Evolutionary conservation across 2,329 filamentous ascomycete species (phyloP), one percentile per base, ranked within the genome.

Genomic region (Clonostachys sp.): DNA sequence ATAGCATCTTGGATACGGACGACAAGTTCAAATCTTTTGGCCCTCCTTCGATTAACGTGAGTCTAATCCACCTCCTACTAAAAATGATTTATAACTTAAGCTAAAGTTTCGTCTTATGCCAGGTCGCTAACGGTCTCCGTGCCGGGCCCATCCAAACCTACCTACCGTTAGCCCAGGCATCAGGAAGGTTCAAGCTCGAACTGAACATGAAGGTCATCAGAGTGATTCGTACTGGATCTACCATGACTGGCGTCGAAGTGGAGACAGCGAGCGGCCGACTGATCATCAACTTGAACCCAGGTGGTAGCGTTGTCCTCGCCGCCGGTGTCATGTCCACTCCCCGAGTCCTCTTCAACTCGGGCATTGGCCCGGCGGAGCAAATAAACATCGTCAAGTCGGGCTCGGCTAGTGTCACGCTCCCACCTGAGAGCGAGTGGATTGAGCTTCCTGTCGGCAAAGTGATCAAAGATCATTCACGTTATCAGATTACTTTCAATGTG

Each of bases 91-190:
- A n/a, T n/a, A 51, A 81, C 79, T 2, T 88, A 77, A 60, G 74
- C 79, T 13, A 77, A 85, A 30, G 24, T 30, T 60, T 80, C 84
- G 13, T 74, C 83, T 14, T 87, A 81, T 69, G 86, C 34, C 80
- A 86, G 24, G 24, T 81, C 57, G 69, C 70, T 14, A 70, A 82
- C 46, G 84, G 83, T 39, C 80, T 87, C 62, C 73, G 86, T 48
- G 82, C 80, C 45, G 85, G 86, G 2, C 86, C 86, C n/a, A 71
- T 89, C 61, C 80, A 80, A 12, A 86, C 85, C 1, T 88, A 89
- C 57, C 77, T 89, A 5, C 80, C 84, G 7, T 72, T 74, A 34
- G 83, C 83, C 4, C 69, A 73, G 47, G 67, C 68, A 41, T 73
- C 81, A 48, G 64, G 70, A 18, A 86, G 87, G 65, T 89, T 89